Percentiles rank a stretch among this genome's conserved stretches.
Conservation (phyloP, 371 early-diverging fungal genomes). For the Nematocida parisii region DNA sequence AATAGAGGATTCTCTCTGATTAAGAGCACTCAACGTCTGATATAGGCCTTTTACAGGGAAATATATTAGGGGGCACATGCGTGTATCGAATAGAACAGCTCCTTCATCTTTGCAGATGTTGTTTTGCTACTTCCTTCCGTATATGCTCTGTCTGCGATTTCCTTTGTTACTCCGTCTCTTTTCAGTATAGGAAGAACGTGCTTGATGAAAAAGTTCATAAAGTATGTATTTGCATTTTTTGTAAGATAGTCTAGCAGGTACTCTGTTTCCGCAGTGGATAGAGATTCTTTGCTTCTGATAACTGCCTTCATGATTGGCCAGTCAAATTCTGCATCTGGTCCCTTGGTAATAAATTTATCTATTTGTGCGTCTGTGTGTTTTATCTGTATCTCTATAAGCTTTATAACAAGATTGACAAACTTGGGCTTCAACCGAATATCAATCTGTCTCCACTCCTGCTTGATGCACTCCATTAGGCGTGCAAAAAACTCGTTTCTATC, state of each 20-base stretch:
- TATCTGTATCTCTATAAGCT: not conserved
- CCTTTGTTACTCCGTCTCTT: not conserved
- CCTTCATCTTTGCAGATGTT: not conserved
- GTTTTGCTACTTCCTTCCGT: constrained; percentile 7
- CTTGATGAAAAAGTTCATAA: constrained; percentile 32
- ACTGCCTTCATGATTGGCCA: constrained; percentile 13
- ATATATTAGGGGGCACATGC: not conserved
- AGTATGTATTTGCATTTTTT: constrained; percentile 32
- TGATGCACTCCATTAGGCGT: not conserved
- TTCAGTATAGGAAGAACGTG: constrained; percentile 23
- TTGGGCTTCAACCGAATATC: constrained; percentile 35
- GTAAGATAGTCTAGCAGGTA: constrained; percentile 29
- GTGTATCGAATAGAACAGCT: constrained; percentile 14
- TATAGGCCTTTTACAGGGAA: not conserved
- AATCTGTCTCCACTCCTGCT: constrained; percentile 11
- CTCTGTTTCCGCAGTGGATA: constrained; percentile 9
- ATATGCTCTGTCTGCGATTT: constrained; percentile 38
- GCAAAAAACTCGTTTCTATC: constrained; percentile 3
- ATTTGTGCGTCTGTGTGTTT: constrained; percentile 4
- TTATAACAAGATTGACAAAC: constrained; percentile 27
- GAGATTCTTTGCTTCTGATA: not conserved
- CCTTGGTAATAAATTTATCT: constrained; percentile 26
- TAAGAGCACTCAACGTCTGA: not conserved
- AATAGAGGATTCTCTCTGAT: constrained; percentile 6
- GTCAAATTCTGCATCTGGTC: constrained; percentile 41